Evolutionary conservation across 805 yeast genomes (phyloP).

Genomic region (Yarrowia bubula): DNA sequence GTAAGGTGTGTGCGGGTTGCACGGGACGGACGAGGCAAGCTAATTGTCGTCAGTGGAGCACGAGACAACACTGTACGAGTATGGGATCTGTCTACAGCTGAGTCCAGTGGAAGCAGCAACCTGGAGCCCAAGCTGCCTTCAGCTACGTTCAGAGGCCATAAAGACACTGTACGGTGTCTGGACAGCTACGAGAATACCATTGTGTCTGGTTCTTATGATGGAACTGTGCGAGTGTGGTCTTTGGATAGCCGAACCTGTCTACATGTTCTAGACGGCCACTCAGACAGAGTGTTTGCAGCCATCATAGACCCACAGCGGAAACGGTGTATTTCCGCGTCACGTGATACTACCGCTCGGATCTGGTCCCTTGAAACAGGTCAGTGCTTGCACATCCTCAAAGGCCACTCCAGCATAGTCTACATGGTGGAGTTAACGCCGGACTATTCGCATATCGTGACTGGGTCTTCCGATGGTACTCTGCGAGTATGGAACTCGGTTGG

Average conservation of each 20-base stretch:
- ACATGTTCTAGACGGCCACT: slow-evolving; percentile 11
- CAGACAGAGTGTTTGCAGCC: slow-evolving; percentile 8
- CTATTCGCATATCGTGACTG: slow-evolving; percentile 78
- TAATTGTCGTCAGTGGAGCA: slow-evolving; percentile 36
- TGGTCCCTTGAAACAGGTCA: slow-evolving; percentile 95
- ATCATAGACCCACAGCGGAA: slow-evolving; percentile 15
- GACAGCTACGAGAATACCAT: slow-evolving; percentile 57
- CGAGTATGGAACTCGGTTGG: slow-evolving; percentile 93
- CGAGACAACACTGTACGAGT: slow-evolving; percentile 26
- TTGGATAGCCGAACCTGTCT: slow-evolving; percentile 58
- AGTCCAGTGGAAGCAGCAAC: slow-evolving; percentile 11
- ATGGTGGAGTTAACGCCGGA: slow-evolving; percentile 65
- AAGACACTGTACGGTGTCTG: slow-evolving; percentile 48
- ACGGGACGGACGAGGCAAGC: slow-evolving; percentile 50
- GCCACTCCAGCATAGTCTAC: slow-evolving; percentile 63
- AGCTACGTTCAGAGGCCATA: slow-evolving; percentile 54
- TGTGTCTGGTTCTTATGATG: slow-evolving; percentile 52
- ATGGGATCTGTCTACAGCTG: slow-evolving; percentile 20
- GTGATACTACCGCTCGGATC: slow-evolving; percentile 85
- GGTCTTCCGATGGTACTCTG: slow-evolving; percentile 84
- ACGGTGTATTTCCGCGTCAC: slow-evolving; percentile 45
- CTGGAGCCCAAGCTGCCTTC: slow-evolving; percentile 35
- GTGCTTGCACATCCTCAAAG: slow-evolving; percentile 67
- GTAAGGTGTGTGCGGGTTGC: slow-evolving; percentile 43
- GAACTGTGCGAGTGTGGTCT: slow-evolving; percentile 57